Percentiles rank a stretch among this genome's conserved stretches.
These are phyloP conservation scores for Venturia oleaginea DNA, from an alignment of 2,329 filamentous ascomycete species.

Conservation along the genomic window DNA sequence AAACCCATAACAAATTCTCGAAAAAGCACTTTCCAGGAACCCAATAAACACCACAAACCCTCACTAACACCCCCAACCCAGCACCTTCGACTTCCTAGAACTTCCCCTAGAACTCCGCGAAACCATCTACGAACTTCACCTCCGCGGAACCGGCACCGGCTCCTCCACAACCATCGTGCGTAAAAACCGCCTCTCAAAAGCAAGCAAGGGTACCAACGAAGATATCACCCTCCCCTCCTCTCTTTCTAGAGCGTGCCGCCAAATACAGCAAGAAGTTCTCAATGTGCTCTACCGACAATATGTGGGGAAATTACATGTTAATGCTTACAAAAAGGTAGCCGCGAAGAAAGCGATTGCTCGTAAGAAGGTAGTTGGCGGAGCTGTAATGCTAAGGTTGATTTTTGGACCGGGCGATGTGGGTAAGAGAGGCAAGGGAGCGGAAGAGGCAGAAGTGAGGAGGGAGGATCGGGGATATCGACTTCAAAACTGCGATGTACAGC, in stretches of 20 bases:
- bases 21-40: too few relatives aligned
- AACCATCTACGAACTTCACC: background rate
- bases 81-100: background rate
- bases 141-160: background rate
- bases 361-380: background rate
- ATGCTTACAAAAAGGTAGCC: background rate
- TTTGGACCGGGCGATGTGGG: background rate
- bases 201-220: background rate
- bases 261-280: background rate
- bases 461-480: background rate
- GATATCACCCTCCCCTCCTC: background rate
- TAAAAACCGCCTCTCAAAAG: background rate
- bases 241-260: background rate
- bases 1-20: too few relatives aligned
- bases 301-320: background rate
- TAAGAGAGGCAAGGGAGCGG: too few relatives aligned
- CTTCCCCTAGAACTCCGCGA: background rate
- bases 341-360: background rate
- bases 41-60: too few relatives aligned
- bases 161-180: background rate
- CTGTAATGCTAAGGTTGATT: background rate
- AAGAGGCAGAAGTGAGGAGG: background rate
- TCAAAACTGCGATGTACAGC: background rate
- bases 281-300: background rate
- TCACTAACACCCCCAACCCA: background rate